These are phyloP conservation scores for Raffaelea arxii DNA, from an alignment of 2,329 filamentous ascomycete genomes.

Conservation along the genomic window DNA sequence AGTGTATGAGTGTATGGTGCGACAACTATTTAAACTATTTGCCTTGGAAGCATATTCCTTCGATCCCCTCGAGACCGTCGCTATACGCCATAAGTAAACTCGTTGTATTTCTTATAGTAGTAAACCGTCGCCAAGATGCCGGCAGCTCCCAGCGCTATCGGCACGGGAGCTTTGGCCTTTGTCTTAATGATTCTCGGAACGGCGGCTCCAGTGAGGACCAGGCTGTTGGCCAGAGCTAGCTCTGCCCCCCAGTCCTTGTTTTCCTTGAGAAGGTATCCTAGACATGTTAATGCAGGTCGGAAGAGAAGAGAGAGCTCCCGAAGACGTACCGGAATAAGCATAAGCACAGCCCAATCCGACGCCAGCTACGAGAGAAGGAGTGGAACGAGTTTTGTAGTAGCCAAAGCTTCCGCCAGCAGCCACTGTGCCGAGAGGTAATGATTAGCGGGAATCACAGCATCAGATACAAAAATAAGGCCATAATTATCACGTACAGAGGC, in stretches of 20 bases:
- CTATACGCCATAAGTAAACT: slow-evolving; percentile 6
- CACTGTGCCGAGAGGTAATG: slow-evolving; percentile 1
- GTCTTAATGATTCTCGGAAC: slow-evolving; percentile 3
- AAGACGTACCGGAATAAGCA: slow-evolving; percentile 1
- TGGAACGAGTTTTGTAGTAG: slow-evolving; percentile 2
- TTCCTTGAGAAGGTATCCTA: slow-evolving; percentile 3
- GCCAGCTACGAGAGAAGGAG: slow-evolving; percentile 3
- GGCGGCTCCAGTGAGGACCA: slow-evolving; percentile 4
- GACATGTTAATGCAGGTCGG: too few species aligned
- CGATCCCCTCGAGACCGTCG: too few species aligned
- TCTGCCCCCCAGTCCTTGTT: slow-evolving; percentile 5
- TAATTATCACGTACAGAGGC: slow-evolving; percentile 1
- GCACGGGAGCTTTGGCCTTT: background rate
- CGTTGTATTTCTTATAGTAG: slow-evolving; percentile 4
- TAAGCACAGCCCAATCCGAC: slow-evolving; percentile 1
- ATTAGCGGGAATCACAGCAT: background rate
- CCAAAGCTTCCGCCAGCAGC: slow-evolving; percentile 1
- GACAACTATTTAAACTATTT: too few species aligned
- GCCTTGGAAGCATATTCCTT: too few species aligned
- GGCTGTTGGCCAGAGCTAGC: slow-evolving; percentile 4
- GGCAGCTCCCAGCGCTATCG: slow-evolving; percentile 1
- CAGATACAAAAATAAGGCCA: background rate
- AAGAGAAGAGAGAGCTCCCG: background rate
- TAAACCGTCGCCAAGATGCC: slow-evolving; percentile 1
- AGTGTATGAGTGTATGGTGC: too few species aligned